Conservation (phyloP, 352 stramenopile genomes). For the Phytophthora colocasiae region DNA sequence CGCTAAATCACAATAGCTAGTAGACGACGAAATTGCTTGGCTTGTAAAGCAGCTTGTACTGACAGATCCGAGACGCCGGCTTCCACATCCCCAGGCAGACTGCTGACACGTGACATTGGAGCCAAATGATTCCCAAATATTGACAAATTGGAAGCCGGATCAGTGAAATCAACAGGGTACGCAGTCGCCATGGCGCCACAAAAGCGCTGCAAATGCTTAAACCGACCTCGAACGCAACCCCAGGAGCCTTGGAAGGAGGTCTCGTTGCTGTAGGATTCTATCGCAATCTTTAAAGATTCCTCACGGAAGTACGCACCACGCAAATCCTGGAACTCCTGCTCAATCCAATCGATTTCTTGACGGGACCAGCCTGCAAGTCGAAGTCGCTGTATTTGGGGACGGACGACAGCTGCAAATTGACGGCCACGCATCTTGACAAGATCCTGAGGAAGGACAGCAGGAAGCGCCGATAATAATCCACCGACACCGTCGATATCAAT, state of each 20-base stretch:
- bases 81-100: constrained; percentile 21
- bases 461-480: constrained; percentile 5
- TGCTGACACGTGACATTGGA: background rate
- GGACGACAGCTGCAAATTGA: constrained; percentile 24
- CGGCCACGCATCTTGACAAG: constrained; percentile 35
- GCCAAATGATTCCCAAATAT: constrained; percentile 8
- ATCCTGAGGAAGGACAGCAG: constrained; percentile 33
- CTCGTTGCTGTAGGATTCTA: constrained; percentile 16
- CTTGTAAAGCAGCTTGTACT: constrained; percentile 35
- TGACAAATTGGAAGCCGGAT: background rate
- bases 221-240: constrained; percentile 28
- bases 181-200: constrained; percentile 36
- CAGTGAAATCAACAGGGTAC: constrained; percentile 13
- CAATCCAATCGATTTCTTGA: constrained; percentile 44
- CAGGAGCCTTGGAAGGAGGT: constrained; percentile 27
- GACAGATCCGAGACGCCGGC: constrained; percentile 34
- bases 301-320: constrained; percentile 28
- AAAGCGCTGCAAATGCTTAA: constrained; percentile 31
- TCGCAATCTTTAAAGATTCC: constrained; percentile 16
- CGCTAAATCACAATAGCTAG: constrained; percentile 12
- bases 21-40: constrained; percentile 33
- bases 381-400: constrained; percentile 32
- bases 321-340: constrained; percentile 43
- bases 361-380: constrained; percentile 25
- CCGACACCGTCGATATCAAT: constrained; percentile 24